These are phyloP conservation scores for Stevia rebaudiana DNA, from an alignment of 140 eudicot species.

Conservation along the genomic window DNA sequence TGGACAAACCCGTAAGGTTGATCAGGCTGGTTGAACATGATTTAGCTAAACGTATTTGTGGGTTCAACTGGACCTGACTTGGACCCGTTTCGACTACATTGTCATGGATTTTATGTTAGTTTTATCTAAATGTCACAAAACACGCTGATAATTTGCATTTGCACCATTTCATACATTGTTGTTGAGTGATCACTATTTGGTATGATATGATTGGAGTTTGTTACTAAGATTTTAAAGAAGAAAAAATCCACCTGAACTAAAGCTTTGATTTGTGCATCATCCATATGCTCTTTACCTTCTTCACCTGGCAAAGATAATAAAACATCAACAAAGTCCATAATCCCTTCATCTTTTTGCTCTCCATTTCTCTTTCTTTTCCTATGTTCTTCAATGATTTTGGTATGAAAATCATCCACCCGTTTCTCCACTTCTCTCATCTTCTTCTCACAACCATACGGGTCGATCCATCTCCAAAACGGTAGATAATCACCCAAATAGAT, in stretches of 20 bases:
- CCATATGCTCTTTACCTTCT: conserved; percentile 78
- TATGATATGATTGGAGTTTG: too few species aligned
- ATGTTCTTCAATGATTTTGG: conserved; percentile 69
- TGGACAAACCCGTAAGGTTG: too few species aligned
- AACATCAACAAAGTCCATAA: conserved; percentile 89
- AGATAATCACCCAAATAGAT: conserved; percentile 91
- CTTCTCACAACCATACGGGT: conserved; percentile 89
- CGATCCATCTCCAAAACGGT: conserved; percentile 92
- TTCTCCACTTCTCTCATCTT: conserved; percentile 92
- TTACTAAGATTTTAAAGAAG: background rate
- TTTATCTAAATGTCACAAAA: too few species aligned
- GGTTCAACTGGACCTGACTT: too few species aligned
- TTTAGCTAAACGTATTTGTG: too few species aligned
- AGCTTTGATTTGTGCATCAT: conserved; percentile 86
- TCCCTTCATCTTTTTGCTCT: conserved; percentile 39
- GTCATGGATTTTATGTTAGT: too few species aligned
- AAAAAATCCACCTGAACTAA: conserved; percentile 54
- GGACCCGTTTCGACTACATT: too few species aligned
- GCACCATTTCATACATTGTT: too few species aligned
- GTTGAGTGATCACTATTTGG: too few species aligned
- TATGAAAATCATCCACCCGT: conserved; percentile 83
- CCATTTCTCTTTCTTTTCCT: conserved; percentile 31
- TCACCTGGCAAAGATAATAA: conserved; percentile 83
- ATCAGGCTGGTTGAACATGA: too few species aligned
- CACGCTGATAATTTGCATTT: too few species aligned